A percentile compares a stretch with the other conserved stretches of the same genome.
Conservation (phyloP, 768 basidiomycete genomes). For the Jaapia argillacea region DNA sequence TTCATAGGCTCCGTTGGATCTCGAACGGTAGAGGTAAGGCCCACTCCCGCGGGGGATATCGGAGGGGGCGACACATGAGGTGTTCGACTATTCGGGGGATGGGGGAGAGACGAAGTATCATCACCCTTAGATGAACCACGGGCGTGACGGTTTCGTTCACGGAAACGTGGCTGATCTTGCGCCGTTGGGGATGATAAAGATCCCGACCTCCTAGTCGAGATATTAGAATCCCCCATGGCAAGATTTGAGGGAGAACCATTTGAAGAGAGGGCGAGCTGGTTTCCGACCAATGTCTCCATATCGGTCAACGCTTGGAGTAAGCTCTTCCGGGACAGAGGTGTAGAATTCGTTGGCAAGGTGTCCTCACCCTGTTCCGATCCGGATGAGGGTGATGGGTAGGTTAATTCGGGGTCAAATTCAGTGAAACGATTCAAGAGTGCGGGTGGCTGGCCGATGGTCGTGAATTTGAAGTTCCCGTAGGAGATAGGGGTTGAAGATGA, state of each 20-base stretch:
- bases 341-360: background rate
- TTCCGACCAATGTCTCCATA: background rate
- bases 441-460: background rate
- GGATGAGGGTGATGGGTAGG: background rate
- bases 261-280: too few relatives aligned
- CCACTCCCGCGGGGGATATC: too few relatives aligned
- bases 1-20: too few relatives aligned
- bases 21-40: too few relatives aligned
- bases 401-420: background rate
- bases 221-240: background rate
- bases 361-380: background rate
- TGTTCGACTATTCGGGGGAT: too few relatives aligned
- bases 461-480: constrained; percentile 5
- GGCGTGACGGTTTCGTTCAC: too few relatives aligned
- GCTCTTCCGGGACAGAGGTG: background rate
- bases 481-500: constrained; percentile 1
- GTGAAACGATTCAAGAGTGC: constrained; percentile 14
- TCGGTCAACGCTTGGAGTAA: background rate
- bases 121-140: too few relatives aligned
- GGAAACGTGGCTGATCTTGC: too few relatives aligned
- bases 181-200: too few relatives aligned
- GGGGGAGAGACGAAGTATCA: too few relatives aligned
- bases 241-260: background rate
- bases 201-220: too few relatives aligned
- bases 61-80: too few relatives aligned